Percentiles rank a stretch among this genome's conserved stretches.
Evolutionary conservation across 2,329 filamentous ascomycete genomes (phyloP).

Genomic region (Plenodomus biglobosus): DNA sequence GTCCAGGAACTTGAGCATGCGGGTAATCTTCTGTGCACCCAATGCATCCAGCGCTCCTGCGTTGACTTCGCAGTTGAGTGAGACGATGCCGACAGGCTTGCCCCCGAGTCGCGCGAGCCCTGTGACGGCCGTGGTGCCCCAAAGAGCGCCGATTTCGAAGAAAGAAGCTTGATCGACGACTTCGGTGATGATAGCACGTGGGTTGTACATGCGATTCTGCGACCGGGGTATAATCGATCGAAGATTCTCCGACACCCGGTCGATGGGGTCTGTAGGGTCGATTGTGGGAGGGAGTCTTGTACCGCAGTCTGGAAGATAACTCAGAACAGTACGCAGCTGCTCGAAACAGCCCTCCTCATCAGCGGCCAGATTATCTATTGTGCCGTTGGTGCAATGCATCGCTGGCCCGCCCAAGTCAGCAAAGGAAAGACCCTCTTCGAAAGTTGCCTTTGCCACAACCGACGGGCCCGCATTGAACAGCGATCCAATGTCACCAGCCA

Average conservation of each 20-base stretch:
- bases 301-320: constrained; percentile 61
- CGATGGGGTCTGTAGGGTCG: constrained; percentile 51
- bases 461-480: constrained; percentile 66
- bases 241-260: constrained; percentile 53
- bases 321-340: constrained; percentile 59
- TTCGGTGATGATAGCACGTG: constrained; percentile 58
- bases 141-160: constrained; percentile 66
- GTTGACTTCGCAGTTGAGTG: constrained; percentile 61
- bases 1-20: constrained; percentile 64
- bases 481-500: constrained; percentile 63
- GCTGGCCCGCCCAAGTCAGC: constrained; percentile 61
- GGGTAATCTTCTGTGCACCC: constrained; percentile 62
- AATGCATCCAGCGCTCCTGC: constrained; percentile 63
- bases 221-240: constrained; percentile 60
- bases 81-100: constrained; percentile 60
- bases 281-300: constrained; percentile 56
- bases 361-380: constrained; percentile 64
- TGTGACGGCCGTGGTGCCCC: constrained; percentile 63
- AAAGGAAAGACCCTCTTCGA: constrained; percentile 63
- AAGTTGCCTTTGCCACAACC: constrained; percentile 64
- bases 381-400: constrained; percentile 66
- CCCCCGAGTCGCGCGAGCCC: constrained; percentile 62
- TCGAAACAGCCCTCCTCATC: constrained; percentile 64
- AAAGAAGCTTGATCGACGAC: constrained; percentile 60
- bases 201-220: constrained; percentile 62